phyloP scores from a whole-genome alignment of 805 yeast species.

The Kluyveromyces lactis region DNA sequence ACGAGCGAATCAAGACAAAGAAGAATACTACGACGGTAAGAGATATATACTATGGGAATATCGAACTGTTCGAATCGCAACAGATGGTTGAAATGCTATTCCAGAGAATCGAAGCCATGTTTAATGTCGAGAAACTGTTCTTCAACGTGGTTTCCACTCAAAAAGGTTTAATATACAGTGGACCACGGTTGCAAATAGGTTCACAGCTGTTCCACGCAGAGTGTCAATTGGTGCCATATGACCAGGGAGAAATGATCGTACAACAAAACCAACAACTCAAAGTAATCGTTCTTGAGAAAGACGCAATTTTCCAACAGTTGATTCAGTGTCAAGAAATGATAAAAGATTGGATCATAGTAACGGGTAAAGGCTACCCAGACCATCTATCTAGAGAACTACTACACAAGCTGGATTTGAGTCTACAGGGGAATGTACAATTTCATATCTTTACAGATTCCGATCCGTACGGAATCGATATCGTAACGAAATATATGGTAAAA shows the following conservation, averaged over 20 bases:
- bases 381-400: constrained; percentile 41
- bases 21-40: constrained; percentile 28
- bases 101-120: constrained; percentile 30
- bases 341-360: constrained; percentile 31
- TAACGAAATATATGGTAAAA: constrained; percentile 33
- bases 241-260: too few species aligned
- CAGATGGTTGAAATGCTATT: constrained; percentile 34
- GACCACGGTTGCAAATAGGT: constrained; percentile 1
- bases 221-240: constrained; percentile 34
- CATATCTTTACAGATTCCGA: constrained; percentile 55
- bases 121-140: constrained; percentile 32
- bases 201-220: background rate
- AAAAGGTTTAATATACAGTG: constrained; percentile 44
- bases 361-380: constrained; percentile 72
- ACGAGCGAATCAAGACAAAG: background rate
- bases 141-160: constrained; percentile 50
- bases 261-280: background rate
- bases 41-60: constrained; percentile 58
- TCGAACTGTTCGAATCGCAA: constrained; percentile 42
- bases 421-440: constrained; percentile 28
- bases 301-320: constrained; percentile 38
- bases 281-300: constrained; percentile 44
- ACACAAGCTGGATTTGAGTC: constrained; percentile 15
- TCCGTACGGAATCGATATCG: constrained; percentile 57
- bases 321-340: constrained; percentile 5